These are phyloP conservation scores for Vaccinium vitisidaea DNA, from an alignment of 148 eudicot species.

Conservation along the genomic window DNA sequence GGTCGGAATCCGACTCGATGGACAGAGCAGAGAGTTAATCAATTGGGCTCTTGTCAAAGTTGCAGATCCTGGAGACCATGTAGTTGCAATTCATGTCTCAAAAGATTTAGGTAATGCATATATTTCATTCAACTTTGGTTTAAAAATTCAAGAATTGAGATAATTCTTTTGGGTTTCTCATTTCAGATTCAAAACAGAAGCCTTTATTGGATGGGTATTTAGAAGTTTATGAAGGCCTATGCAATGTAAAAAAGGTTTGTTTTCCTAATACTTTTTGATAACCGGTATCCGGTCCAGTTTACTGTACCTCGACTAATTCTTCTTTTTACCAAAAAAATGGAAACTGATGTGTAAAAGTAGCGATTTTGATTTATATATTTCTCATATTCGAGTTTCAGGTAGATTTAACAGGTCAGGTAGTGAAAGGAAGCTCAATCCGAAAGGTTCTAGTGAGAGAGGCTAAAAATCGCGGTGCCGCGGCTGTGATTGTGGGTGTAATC, in stretches of 20 bases:
- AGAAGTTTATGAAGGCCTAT: constrained; percentile 59
- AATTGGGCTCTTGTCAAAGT: constrained; percentile 86
- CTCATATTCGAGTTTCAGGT: constrained; percentile 50
- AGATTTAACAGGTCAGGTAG: constrained; percentile 48
- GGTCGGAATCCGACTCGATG: constrained; percentile 71
- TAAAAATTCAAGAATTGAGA: neutral
- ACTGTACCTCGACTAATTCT: too few species aligned
- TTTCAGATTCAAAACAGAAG: constrained; percentile 56
- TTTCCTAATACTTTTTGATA: neutral
- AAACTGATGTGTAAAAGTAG: neutral
- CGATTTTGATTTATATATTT: neutral
- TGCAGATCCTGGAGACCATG: constrained; percentile 72
- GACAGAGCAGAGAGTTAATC: constrained; percentile 60
- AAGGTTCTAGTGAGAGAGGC: constrained; percentile 78
- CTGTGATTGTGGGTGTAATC: constrained; percentile 63
- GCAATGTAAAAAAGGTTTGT: constrained; percentile 65
- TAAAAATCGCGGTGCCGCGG: constrained; percentile 38
- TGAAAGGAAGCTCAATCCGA: constrained; percentile 68
- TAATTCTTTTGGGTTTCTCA: neutral
- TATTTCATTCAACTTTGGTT: too few species aligned
- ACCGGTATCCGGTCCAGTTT: too few species aligned
- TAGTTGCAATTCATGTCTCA: constrained; percentile 74
- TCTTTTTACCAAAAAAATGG: neutral
- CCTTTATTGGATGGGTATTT: constrained; percentile 57
- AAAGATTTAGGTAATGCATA: constrained; percentile 48